phyloP scores from a whole-genome alignment of 371 early-diverging fungal species.

The Lichtheimia ornata region DNA sequence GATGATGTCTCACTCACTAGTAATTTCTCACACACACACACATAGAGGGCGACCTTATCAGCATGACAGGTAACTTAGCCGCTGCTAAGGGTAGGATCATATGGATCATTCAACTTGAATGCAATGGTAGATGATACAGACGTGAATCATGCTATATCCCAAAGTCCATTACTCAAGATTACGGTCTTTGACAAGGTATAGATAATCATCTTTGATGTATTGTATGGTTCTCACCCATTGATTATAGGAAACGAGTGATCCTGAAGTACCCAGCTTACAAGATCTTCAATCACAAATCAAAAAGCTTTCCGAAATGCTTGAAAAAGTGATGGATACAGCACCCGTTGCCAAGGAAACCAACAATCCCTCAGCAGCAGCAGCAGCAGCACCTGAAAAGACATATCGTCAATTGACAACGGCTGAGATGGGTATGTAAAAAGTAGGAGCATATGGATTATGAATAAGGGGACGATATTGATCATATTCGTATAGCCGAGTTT shows the following conservation, averaged over 20 bases:
- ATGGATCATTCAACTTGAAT: not conserved
- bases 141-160: constrained; percentile 55
- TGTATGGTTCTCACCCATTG: not conserved
- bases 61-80: constrained; percentile 32
- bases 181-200: constrained; percentile 41
- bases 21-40: constrained; percentile 1
- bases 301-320: constrained; percentile 5
- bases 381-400: constrained; percentile 12
- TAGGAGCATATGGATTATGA: not conserved
- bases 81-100: not conserved
- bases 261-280: not conserved
- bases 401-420: constrained; percentile 21
- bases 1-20: not conserved
- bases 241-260: not conserved
- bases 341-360: not conserved
- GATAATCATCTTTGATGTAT: not conserved
- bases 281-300: constrained; percentile 6
- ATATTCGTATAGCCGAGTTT: constrained; percentile 14
- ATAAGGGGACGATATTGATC: not conserved
- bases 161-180: constrained; percentile 51
- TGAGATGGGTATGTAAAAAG: constrained; percentile 18
- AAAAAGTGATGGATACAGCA: constrained; percentile 1
- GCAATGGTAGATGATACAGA: constrained; percentile 51
- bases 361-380: not conserved
- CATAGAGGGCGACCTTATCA: constrained; percentile 59